phyloP scores from a whole-genome alignment of 2,329 filamentous ascomycete genomes.

The Neofusicoccum cordaticola region DNA sequence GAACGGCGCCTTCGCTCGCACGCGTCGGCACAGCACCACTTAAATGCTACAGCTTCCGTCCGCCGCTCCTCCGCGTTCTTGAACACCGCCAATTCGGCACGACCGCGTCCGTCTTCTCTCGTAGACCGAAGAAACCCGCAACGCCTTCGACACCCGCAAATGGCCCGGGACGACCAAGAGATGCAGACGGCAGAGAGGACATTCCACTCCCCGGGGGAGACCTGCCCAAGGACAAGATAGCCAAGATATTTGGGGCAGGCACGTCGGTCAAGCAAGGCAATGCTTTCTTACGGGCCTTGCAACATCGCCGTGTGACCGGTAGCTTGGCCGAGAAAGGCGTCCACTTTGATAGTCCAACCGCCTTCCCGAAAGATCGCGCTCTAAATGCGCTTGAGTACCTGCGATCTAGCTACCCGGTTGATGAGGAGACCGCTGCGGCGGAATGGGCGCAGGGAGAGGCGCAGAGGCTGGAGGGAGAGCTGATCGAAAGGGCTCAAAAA shows the following conservation, averaged over 20 bases:
- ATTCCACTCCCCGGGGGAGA: conserved; percentile 15
- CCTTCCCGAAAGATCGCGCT: conserved; percentile 27
- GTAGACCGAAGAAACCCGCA: background rate
- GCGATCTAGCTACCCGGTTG: conserved; percentile 35
- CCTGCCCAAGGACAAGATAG: conserved; percentile 9
- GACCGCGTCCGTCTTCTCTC: background rate
- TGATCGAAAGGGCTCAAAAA: conserved; percentile 30
- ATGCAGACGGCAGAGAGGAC: conserved; percentile 1
- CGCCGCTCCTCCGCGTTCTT: conserved; percentile 13
- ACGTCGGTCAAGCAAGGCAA: conserved; percentile 33
- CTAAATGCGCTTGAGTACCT: conserved; percentile 36
- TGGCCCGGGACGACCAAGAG: background rate
- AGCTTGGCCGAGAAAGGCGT: conserved; percentile 40
- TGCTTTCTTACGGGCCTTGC: conserved; percentile 36
- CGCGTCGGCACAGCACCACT: conserved; percentile 16
- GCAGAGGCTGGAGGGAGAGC: conserved; percentile 37
- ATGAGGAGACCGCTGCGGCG: conserved; percentile 39
- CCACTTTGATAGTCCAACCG: conserved; percentile 24
- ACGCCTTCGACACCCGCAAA: background rate
- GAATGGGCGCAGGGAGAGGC: conserved; percentile 40
- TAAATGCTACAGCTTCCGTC: conserved; percentile 26
- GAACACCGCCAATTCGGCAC: conserved; percentile 1
- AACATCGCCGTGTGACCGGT: conserved; percentile 38
- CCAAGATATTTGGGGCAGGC: conserved; percentile 29
- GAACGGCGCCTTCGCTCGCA: background rate